Evolutionary conservation across 2,329 filamentous ascomycete genomes (phyloP).

Genomic region (Camptophora hylomeconis): DNA sequence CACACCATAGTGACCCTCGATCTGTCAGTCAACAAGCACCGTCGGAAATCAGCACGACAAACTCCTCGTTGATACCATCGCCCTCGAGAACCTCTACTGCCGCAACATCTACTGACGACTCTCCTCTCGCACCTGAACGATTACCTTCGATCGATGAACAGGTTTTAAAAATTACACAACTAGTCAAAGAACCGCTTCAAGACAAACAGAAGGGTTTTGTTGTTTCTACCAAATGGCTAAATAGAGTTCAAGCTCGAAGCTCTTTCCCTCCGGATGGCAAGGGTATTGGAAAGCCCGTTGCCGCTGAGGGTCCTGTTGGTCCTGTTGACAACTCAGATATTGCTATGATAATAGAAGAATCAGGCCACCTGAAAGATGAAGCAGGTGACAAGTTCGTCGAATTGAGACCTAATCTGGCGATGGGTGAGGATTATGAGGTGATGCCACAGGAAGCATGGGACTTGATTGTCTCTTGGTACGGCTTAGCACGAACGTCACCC

Average conservation of each 20-base stretch:
- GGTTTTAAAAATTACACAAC: slow-evolving; percentile 55
- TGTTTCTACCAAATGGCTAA: slow-evolving; percentile 68
- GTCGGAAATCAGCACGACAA: slow-evolving; percentile 20
- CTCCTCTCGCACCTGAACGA: slow-evolving; percentile 16
- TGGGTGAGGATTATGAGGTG: slow-evolving; percentile 60
- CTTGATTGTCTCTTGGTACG: slow-evolving; percentile 70
- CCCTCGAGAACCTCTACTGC: slow-evolving; percentile 27
- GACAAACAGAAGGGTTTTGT: slow-evolving; percentile 55
- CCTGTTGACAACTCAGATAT: slow-evolving; percentile 82
- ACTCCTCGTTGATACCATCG: slow-evolving; percentile 25
- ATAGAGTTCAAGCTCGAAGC: slow-evolving; percentile 54
- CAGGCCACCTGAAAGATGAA: slow-evolving; percentile 30
- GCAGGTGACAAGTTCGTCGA: slow-evolving; percentile 50
- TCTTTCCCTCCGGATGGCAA: slow-evolving; percentile 40
- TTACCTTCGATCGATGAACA: slow-evolving; percentile 51
- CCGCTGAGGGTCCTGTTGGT: slow-evolving; percentile 52
- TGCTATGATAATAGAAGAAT: slow-evolving; percentile 43
- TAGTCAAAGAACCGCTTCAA: slow-evolving; percentile 38
- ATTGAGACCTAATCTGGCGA: slow-evolving; percentile 52
- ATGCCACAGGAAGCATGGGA: slow-evolving; percentile 74
- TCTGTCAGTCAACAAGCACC: slow-evolving; percentile 13
- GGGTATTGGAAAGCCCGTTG: slow-evolving; percentile 42
- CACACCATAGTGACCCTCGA: slow-evolving; percentile 29
- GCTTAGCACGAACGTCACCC: slow-evolving; percentile 53
- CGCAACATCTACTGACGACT: slow-evolving; percentile 18